Conservation (phyloP, 2,329 filamentous ascomycete species). For the Alternaria sp. region DNA sequence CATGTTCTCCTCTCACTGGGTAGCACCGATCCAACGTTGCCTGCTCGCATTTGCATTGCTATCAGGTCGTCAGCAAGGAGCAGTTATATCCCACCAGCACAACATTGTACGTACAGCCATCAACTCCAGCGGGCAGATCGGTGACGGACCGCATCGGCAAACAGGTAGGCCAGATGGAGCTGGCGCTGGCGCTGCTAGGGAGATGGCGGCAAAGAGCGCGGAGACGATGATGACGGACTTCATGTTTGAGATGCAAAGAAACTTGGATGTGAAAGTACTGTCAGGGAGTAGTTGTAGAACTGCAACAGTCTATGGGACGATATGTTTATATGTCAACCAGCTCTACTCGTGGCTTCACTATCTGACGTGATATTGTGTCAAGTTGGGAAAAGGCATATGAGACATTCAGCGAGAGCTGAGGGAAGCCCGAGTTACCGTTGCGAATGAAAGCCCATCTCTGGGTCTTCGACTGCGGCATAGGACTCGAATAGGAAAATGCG, state of each 20-base stretch:
- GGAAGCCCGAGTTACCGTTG: background rate
- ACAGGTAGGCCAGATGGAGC: background rate
- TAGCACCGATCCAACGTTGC: background rate
- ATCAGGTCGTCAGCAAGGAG: background rate
- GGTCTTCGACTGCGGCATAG: background rate
- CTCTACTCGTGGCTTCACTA: background rate
- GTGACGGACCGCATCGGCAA: background rate
- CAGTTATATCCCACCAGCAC: background rate
- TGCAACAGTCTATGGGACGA: background rate
- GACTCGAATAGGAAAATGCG: background rate
- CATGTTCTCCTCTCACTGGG: background rate
- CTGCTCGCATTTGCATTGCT: background rate
- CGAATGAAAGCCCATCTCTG: background rate
- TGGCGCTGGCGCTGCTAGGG: background rate
- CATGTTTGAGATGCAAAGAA: background rate
- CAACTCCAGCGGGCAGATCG: background rate
- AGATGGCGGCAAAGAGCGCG: background rate
- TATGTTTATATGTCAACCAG: background rate
- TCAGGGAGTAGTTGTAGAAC: accelerated
- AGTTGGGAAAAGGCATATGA: background rate
- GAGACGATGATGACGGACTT: background rate
- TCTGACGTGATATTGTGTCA: background rate
- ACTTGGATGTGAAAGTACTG: background rate
- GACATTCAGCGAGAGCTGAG: background rate
- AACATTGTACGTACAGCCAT: background rate